These are phyloP conservation scores for Exophiala sp. DNA, from an alignment of 2,329 filamentous ascomycete genomes.

Conservation along the genomic window DNA sequence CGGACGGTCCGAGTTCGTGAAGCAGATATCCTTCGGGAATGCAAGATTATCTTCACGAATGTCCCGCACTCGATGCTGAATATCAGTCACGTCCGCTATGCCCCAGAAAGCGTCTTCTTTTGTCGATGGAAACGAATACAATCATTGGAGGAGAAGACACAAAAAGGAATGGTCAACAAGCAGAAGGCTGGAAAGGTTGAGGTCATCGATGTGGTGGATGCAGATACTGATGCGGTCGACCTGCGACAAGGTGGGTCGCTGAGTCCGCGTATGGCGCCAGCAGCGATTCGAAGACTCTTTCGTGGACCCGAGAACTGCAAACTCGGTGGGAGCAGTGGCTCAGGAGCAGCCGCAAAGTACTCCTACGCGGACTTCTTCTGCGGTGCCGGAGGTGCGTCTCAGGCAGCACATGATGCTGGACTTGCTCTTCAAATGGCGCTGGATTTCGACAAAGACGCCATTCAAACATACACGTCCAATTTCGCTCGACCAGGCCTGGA, in stretches of 20 bases:
- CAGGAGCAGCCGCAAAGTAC: constrained; percentile 42
- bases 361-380: constrained; percentile 70
- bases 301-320: not conserved
- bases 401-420: constrained; percentile 59
- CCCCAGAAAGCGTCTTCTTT: too few species aligned
- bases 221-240: not conserved
- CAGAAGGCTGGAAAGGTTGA: too few species aligned
- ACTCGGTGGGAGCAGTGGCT: not conserved
- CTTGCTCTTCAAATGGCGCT: constrained; percentile 60
- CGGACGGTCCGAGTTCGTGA: too few species aligned
- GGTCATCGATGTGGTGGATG: not conserved
- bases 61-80: too few species aligned
- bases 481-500: constrained; percentile 42
- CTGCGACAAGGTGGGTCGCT: too few species aligned
- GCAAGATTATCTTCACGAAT: too few species aligned
- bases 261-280: too few species aligned
- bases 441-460: constrained; percentile 59
- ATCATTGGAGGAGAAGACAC: too few species aligned
- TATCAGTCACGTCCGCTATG: too few species aligned
- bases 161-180: too few species aligned
- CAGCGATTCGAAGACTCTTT: not conserved
- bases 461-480: constrained; percentile 57
- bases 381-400: constrained; percentile 68
- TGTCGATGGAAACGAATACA: too few species aligned
- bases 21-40: too few species aligned